These are phyloP conservation scores for Tricladium varicosporioides DNA, from an alignment of 2,329 filamentous ascomycete genomes.

Conservation along the genomic window DNA sequence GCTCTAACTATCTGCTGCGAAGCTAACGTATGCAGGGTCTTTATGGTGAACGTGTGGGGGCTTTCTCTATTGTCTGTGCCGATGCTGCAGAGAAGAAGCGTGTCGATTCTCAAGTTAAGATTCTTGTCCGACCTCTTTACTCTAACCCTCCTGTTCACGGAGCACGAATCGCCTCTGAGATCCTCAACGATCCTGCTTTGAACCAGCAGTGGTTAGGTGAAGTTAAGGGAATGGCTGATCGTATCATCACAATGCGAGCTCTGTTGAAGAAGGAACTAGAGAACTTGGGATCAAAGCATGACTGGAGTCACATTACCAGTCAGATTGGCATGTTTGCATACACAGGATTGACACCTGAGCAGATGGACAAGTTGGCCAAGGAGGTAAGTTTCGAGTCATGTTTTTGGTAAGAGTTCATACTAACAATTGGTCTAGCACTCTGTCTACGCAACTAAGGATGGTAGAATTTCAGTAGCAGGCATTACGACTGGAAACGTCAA, in stretches of 20 bases:
- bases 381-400: conserved; percentile 55
- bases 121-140: conserved; percentile 93
- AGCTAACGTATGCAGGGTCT: conserved; percentile 62
- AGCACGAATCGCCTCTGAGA: conserved; percentile 87
- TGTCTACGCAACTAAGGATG: conserved; percentile 94
- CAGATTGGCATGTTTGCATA: conserved; percentile 99
- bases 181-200: conserved; percentile 80
- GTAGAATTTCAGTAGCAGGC: conserved; percentile 80
- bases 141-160: conserved; percentile 98
- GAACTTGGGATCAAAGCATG: conserved; percentile 90
- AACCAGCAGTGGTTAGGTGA: conserved; percentile 95
- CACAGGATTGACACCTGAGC: conserved; percentile 84
- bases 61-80: conserved; percentile 88
- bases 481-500: conserved; percentile 79
- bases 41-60: conserved; percentile 96
- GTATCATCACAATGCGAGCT: conserved; percentile 97
- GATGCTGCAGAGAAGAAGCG: conserved; percentile 90
- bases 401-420: conserved; percentile 3
- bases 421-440: conserved; percentile 61
- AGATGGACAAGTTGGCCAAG: conserved; percentile 89
- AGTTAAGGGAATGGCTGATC: conserved; percentile 98
- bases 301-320: conserved; percentile 98
- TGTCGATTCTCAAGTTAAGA: conserved; percentile 97
- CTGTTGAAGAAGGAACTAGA: conserved; percentile 94
- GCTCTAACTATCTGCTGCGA: conserved; percentile 12